Conservation (phyloP, 2,329 filamentous ascomycete species). For the Colletotrichum karsti region DNA sequence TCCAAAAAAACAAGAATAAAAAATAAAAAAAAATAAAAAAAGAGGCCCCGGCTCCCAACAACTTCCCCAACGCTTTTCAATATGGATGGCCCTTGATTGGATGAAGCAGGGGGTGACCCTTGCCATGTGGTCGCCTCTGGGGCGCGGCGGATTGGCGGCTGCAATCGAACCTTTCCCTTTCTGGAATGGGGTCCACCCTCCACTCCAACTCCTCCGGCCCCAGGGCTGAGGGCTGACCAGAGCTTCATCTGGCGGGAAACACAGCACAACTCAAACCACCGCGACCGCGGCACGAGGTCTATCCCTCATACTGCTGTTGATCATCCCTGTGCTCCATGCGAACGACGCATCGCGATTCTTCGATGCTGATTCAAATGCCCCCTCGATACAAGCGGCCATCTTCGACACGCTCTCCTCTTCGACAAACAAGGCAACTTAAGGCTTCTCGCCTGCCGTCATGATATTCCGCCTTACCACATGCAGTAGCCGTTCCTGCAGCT, state of each 20-base stretch:
- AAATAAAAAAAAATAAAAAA: not conserved
- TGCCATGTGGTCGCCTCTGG: slow-evolving; percentile 23
- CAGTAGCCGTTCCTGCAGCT: slow-evolving; percentile 24
- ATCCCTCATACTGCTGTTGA: not conserved
- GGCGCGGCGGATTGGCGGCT: slow-evolving; percentile 23
- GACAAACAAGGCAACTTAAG: not conserved
- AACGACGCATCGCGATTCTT: not conserved
- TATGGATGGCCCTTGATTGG: slow-evolving; percentile 21
- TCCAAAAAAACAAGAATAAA: slow-evolving; percentile 17
- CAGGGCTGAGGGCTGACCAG: slow-evolving; percentile 1
- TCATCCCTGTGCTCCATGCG: not conserved
- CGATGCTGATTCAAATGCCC: not conserved
- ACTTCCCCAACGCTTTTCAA: slow-evolving; percentile 29
- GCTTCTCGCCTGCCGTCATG: slow-evolving; percentile 9
- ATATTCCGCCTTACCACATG: not conserved
- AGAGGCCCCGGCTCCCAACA: slow-evolving; percentile 25
- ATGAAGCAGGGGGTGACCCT: slow-evolving; percentile 3
- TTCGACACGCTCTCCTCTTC: not conserved
- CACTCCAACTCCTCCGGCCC: not conserved
- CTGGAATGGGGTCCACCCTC: not conserved
- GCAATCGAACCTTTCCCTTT: slow-evolving; percentile 5
- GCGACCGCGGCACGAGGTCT: not conserved
- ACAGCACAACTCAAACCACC: not conserved
- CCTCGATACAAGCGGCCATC: not conserved
- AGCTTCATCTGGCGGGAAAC: not conserved